phyloP scores from a whole-genome alignment of 2,329 filamentous ascomycete species.

The Fusarium acutatum region DNA sequence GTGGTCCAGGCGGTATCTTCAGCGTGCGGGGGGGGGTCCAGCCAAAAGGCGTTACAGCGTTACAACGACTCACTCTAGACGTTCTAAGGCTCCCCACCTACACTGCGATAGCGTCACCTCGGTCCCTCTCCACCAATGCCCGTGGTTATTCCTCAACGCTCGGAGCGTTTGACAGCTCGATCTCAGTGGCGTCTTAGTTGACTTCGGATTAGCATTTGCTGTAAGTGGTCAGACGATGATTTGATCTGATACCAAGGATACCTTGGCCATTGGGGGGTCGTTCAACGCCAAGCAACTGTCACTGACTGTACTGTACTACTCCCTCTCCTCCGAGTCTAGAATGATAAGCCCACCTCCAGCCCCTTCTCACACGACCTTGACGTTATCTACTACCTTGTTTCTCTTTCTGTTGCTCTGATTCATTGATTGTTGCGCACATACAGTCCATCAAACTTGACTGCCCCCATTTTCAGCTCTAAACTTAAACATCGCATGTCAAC shows the following conservation, averaged over 20 bases:
- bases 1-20: constrained; percentile 14
- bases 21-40: constrained; percentile 25
- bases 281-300: constrained; percentile 34
- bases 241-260: constrained; percentile 4
- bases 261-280: constrained; percentile 3
- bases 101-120: constrained; percentile 24
- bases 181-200: constrained; percentile 23
- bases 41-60: constrained; percentile 19
- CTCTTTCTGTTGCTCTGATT: constrained; percentile 6
- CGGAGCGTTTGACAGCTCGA: constrained; percentile 33
- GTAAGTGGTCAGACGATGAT: background rate
- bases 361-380: constrained; percentile 30
- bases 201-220: background rate
- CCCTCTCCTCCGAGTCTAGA: background rate
- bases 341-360: constrained; percentile 41
- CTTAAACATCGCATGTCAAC: background rate
- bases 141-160: constrained; percentile 22
- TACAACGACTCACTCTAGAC: background rate
- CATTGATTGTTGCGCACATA: background rate
- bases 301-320: constrained; percentile 19
- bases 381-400: constrained; percentile 7
- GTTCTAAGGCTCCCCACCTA: constrained; percentile 9
- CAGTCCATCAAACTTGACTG: background rate
- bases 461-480: constrained; percentile 6
- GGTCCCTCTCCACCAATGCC: constrained; percentile 20